Evolutionary conservation across 176 grass and related monocot genomes (phyloP).

Genomic region (sorghum (Sorghum bicolor)): Sorghum_bicolor_NCBIv3 NC_012878.2:53400501-53401000

Average conservation of each 20-base stretch:
- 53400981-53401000: constrained; percentile 43
- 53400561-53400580: constrained; percentile 83
- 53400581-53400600: constrained; percentile 66
- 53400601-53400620: constrained; percentile 19
- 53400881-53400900: constrained; percentile 34
- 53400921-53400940: constrained; percentile 10
- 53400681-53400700: constrained; percentile 26
- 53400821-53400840: constrained; percentile 39
- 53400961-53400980: constrained; percentile 26
- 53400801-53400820: constrained; percentile 29
- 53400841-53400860: constrained; percentile 32
- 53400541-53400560: constrained; percentile 76
- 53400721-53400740: constrained; percentile 22
- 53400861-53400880: constrained; percentile 35
- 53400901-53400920: constrained; percentile 44
- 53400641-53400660: constrained; percentile 41
- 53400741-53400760: background rate
- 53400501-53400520: constrained; percentile 71
- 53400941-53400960: constrained; percentile 22
- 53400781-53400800: constrained; percentile 40
- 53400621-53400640: constrained; percentile 47
- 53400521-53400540: constrained; percentile 63
- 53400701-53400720: constrained; percentile 17
- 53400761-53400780: constrained; percentile 39
- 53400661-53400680: constrained; percentile 32